Conservation (phyloP, 2,329 filamentous ascomycete species). For the Phaeosphaeriaceae sp. region DNA sequence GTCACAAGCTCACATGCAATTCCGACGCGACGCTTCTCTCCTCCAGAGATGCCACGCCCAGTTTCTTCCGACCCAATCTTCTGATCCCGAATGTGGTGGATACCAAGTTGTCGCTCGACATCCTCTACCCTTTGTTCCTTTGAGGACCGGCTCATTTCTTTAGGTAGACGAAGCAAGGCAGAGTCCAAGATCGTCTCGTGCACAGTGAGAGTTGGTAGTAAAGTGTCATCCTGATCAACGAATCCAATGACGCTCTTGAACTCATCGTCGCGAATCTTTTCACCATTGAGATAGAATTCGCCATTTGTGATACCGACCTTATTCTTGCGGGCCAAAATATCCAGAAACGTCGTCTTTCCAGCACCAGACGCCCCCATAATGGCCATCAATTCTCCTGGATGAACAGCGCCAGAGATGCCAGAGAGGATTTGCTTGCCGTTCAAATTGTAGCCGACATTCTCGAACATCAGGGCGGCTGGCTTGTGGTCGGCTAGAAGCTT, state of each 20-base stretch:
- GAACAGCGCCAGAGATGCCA: slow-evolving; percentile 82
- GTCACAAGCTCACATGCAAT: slow-evolving; percentile 98
- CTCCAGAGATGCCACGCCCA: slow-evolving; percentile 93
- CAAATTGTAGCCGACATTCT: slow-evolving; percentile 83
- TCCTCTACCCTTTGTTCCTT: slow-evolving; percentile 92
- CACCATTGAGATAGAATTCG: slow-evolving; percentile 90
- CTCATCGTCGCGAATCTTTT: slow-evolving; percentile 81
- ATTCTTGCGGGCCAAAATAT: slow-evolving; percentile 95
- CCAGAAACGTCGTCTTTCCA: slow-evolving; percentile 95
- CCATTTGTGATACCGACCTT: slow-evolving; percentile 82
- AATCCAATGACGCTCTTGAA: slow-evolving; percentile 95
- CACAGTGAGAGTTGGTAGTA: slow-evolving; percentile 93
- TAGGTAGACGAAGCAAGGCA: slow-evolving; percentile 87
- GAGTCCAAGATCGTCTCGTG: slow-evolving; percentile 98
- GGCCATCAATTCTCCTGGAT: slow-evolving; percentile 91
- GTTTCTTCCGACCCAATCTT: slow-evolving; percentile 96
- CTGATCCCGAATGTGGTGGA: slow-evolving; percentile 91
- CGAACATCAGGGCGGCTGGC: slow-evolving; percentile 85
- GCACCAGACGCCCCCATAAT: slow-evolving; percentile 99
- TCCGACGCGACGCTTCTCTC: slow-evolving; percentile 93
- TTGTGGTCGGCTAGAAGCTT: slow-evolving; percentile 93
- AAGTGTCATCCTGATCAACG: slow-evolving; percentile 97
- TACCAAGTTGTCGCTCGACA: slow-evolving; percentile 94
- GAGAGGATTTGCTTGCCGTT: slow-evolving; percentile 87
- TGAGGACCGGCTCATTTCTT: slow-evolving; percentile 83